Base-by-base conservation (phyloP, 2,329 filamentous ascomycete genomes). In the Xylaria multiplex region DNA sequence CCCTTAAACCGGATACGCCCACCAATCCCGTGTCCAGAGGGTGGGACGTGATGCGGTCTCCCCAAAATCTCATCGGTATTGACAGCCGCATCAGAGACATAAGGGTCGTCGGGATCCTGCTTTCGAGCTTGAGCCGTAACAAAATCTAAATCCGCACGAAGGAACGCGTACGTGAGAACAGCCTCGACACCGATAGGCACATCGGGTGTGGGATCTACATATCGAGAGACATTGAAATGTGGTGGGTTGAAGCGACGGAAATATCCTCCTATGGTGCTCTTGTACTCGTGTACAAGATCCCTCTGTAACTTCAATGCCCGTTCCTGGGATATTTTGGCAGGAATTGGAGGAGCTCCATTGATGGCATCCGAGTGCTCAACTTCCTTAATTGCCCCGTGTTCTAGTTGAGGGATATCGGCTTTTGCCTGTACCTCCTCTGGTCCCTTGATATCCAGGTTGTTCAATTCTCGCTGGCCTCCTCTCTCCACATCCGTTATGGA, bases 131-230 rank as follows among this genome's bases (percentile, higher is more conserved):
- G 95, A 0, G 93, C 93, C 6, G 91, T 88, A 61, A 98, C 90
- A 75, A 99, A 99, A 79, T 98, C 95, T 58, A 97, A 88, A 77
- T 99, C 96, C 40, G 94, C 93, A 72, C 93, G 92, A 55, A 99
- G 84, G 74, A 99, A 99, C 24, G 95, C 93, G 79, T 98, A 98
- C 65, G 91, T 91, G 59, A 99, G 83, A 42, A 97, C 88, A 0
- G 91, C 88, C 75, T 95, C 91, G 67, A 94, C 86, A 14, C 88
- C 88, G 42, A 90, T 84, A 14, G 84, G 78, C 14, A 75, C 73
- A 37, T 78, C 75, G 30, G 13, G 81, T 78, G 14, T 78, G 2
- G 32, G 22, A 72, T 76, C 69, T n/a, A 67, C 64, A 42, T 76
- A 68, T 50, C 75, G 73, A 27, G 78, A 71, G 6, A 84, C 69